These are phyloP conservation scores for Microcyclospora tardicrescens DNA, from an alignment of 2,329 filamentous ascomycete species.

Conservation along the genomic window DNA sequence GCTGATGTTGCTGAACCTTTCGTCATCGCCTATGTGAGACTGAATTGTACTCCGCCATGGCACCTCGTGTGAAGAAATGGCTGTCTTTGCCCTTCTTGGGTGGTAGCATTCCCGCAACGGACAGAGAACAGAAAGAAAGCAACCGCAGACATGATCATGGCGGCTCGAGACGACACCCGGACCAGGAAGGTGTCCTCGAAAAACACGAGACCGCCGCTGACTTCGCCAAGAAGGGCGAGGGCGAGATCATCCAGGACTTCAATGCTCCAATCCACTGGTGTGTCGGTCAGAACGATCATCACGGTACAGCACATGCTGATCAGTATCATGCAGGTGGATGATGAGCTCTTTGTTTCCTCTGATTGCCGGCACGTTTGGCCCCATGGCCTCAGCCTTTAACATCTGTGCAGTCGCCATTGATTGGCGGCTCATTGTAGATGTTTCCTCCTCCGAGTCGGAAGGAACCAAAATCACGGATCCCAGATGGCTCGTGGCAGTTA, in stretches of 20 bases:
- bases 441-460: constrained; percentile 28
- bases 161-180: background rate
- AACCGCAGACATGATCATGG: background rate
- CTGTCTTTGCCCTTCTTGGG: constrained; percentile 5
- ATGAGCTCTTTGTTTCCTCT: constrained; percentile 4
- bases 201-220: constrained; percentile 2
- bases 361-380: constrained; percentile 13
- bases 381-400: constrained; percentile 13
- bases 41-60: no score
- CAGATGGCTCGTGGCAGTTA: constrained; percentile 36
- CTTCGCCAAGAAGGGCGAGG: constrained; percentile 4
- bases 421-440: constrained; percentile 37
- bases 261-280: constrained; percentile 4
- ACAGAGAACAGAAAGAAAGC: background rate
- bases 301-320: no score
- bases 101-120: background rate
- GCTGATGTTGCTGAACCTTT: no score
- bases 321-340: background rate
- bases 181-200: background rate
- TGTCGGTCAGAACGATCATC: no score
- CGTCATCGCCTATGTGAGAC: no score
- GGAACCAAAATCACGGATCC: constrained; percentile 35
- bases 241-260: constrained; percentile 5
- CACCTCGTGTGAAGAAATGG: constrained; percentile 1
- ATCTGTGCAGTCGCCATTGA: constrained; percentile 35